phyloP scores from a whole-genome alignment of 1,284 basidiomycete species.

The Ustilago curta region DNA sequence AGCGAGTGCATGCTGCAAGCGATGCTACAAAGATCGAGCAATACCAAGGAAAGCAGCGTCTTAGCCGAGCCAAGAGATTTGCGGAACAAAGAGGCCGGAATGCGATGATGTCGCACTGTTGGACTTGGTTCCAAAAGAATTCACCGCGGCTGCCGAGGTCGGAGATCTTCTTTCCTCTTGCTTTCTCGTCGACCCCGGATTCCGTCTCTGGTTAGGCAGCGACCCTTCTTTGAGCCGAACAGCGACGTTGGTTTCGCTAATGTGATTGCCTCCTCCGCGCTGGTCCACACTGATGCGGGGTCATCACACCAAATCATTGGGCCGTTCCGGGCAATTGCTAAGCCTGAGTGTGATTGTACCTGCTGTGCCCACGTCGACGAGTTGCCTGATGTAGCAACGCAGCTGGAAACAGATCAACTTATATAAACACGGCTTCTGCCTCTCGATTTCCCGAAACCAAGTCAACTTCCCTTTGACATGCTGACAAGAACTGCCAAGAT shows the following conservation, averaged over 20 bases:
- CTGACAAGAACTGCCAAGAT: slow-evolving; percentile 14
- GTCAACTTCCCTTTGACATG: neutral
- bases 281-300: slow-evolving; percentile 16
- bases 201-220: neutral
- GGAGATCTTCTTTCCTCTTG: slow-evolving; percentile 20
- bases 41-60: too few species aligned
- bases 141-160: slow-evolving; percentile 11
- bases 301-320: slow-evolving; percentile 3
- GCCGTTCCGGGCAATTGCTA: neutral
- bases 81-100: too few species aligned
- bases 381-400: neutral
- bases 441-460: neutral
- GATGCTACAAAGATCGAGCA: too few species aligned
- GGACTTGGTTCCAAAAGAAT: neutral
- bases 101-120: too few species aligned
- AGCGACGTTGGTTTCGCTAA: slow-evolving; percentile 7
- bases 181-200: neutral
- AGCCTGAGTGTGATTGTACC: neutral
- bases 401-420: too few species aligned
- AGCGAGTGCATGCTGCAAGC: too few species aligned
- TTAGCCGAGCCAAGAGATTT: too few species aligned
- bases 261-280: neutral
- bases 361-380: neutral
- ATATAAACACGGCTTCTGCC: too few species aligned
- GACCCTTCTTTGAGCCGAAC: neutral